Evolutionary conservation across 2,329 filamentous ascomycete genomes (phyloP).

Genomic region (Penicillium oxalicum): DNA sequence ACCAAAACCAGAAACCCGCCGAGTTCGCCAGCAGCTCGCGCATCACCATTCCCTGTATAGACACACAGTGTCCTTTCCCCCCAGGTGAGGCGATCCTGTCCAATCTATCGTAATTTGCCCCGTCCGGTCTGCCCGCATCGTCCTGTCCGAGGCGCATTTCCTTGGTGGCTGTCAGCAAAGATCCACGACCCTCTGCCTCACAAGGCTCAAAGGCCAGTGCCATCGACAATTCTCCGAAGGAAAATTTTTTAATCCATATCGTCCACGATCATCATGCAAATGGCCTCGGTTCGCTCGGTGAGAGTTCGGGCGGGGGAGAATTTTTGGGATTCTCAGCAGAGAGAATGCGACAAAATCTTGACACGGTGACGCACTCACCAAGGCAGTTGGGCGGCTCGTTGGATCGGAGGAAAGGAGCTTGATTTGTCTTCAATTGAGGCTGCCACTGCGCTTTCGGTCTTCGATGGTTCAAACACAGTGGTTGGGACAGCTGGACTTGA

Average conservation of each 20-base stretch:
- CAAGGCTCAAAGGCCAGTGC: slow-evolving; percentile 3
- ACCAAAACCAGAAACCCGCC: slow-evolving; percentile 11
- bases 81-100: slow-evolving; percentile 16
- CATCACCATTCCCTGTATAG: not conserved
- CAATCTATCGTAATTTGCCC: slow-evolving; percentile 12
- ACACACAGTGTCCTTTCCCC: not conserved
- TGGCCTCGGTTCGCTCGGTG: not conserved
- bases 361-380: slow-evolving; percentile 1
- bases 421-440: too few relatives aligned
- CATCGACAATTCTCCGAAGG: not conserved
- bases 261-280: not conserved
- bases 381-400: not conserved
- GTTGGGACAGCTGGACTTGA: too few relatives aligned
- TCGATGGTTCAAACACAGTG: too few relatives aligned
- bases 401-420: not conserved
- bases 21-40: slow-evolving; percentile 9
- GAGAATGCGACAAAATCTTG: slow-evolving; percentile 14
- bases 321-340: slow-evolving; percentile 3
- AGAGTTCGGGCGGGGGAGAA: slow-evolving; percentile 6
- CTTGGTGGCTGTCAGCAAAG: slow-evolving; percentile 3
- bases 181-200: slow-evolving; percentile 10
- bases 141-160: slow-evolving; percentile 15
- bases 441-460: too few relatives aligned
- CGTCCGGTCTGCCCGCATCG: slow-evolving; percentile 9
- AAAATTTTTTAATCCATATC: not conserved